Base-by-base conservation (phyloP, 2,329 filamentous ascomycete species). In the Colletotrichum eleusines region DNA sequence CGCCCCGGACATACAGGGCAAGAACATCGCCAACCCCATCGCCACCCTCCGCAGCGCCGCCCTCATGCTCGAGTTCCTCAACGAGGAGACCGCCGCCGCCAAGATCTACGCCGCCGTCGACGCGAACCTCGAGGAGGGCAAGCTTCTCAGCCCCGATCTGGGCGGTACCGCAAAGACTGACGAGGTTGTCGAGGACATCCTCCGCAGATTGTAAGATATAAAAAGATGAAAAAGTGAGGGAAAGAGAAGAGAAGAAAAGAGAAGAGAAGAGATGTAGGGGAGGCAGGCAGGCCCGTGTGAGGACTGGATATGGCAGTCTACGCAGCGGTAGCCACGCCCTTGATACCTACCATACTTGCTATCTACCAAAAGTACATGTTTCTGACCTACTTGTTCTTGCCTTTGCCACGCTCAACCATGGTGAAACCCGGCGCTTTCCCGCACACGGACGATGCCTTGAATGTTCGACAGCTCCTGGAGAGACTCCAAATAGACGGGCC, bases 1-100 rank as follows among this genome's bases (percentile, higher is more conserved):
- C 77, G 96, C 96, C 38, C 96, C 96, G 7, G 96, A 99, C 79
- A 99, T 99, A 74, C 91, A 94, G 89, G 96, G 96, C 75, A 87
- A 92, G 86, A 90, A 91, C 74, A 95, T 99, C 78, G 94, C 96
- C 75, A 99, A 99, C 84, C 96, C 96, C 31, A 97, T 99, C 78
- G 96, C 96, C 44, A 98, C 96, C 12, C 88, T 99, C 74, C 88
- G 96, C 78, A 96, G 93, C 81, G 92, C 94, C 20, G 96, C 93
- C 42, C 87, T 98, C 73, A 98, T 99, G 96, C 87, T 99, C 74
- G 95, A 98, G 86, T 99, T 98, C 83, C 85, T 98, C 74, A 90
- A 94, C 74, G 91, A 97, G 85, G 92, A 94, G 82, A 86, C 89
- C 73, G 96, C 96, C 26, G 96, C 96, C 42, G 94, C 93, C 38